A percentile compares a stretch with the other conserved stretches of the same genome.
phyloP scores from a whole-genome alignment of 257 asterid species.

The Apocynum venetum region DNA sequence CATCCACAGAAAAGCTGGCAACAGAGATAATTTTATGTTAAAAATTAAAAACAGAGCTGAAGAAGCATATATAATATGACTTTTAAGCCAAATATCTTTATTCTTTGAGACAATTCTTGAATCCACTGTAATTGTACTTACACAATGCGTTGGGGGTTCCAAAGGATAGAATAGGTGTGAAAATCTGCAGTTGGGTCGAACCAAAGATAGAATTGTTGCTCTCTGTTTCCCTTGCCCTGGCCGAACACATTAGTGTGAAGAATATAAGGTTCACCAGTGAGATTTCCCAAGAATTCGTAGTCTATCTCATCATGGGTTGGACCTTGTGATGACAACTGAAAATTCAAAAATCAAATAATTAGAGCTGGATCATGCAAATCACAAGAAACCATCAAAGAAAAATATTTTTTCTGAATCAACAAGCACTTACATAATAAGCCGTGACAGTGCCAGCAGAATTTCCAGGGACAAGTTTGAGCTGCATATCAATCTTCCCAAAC shows the following conservation, averaged over 20 bases:
- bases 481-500: conserved; percentile 31
- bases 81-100: too few relatives aligned
- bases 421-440: conserved; percentile 33
- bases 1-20: conserved; percentile 14
- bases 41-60: background rate
- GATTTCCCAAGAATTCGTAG: conserved; percentile 15
- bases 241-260: conserved; percentile 16
- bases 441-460: conserved; percentile 47
- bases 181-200: conserved; percentile 19
- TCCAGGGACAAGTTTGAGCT: conserved; percentile 34
- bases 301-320: conserved; percentile 14
- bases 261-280: conserved; percentile 10
- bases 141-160: conserved; percentile 16
- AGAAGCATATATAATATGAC: too few relatives aligned
- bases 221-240: conserved; percentile 16
- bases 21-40: background rate
- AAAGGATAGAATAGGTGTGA: conserved; percentile 18
- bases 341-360: background rate
- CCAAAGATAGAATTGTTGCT: conserved; percentile 19
- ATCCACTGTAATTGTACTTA: background rate
- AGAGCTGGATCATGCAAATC: background rate
- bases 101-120: too few relatives aligned
- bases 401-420: too few relatives aligned
- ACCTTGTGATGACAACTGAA: conserved; percentile 12
- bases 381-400: background rate